Conservation (phyloP, 140 eudicot species). For the Stevia rebaudiana region DNA sequence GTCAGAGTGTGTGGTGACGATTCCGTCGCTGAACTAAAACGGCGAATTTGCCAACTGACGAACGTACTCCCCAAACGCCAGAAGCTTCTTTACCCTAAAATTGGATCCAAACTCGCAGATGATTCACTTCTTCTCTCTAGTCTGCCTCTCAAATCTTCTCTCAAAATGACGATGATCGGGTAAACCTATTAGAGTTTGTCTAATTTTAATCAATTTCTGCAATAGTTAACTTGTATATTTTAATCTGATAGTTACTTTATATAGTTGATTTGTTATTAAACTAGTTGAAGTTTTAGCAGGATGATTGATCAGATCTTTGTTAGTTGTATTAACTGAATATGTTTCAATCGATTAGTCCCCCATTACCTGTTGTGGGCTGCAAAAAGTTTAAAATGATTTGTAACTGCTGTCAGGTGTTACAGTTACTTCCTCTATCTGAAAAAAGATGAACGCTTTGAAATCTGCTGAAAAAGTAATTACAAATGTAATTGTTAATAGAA, state of each 20-base stretch:
- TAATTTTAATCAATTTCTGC: neutral
- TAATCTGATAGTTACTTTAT: neutral
- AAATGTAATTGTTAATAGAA: neutral
- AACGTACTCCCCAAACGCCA: conserved; percentile 92
- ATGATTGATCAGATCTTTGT: conserved; percentile 8
- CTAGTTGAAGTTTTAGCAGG: conserved; percentile 5
- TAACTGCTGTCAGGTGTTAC: neutral
- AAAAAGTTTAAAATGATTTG: neutral
- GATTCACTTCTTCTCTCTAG: conserved; percentile 64
- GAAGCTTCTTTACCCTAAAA: conserved; percentile 98
- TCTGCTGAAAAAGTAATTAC: conserved; percentile 1
- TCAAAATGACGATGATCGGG: conserved; percentile 99
- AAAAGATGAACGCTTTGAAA: neutral
- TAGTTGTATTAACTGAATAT: neutral
- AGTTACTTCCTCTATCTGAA: neutral
- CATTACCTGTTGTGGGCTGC: neutral
- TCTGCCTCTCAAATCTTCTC: conserved; percentile 77
- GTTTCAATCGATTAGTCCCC: neutral
- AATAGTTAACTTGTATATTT: neutral
- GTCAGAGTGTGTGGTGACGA: conserved; percentile 84
- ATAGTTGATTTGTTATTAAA: conserved; percentile 7
- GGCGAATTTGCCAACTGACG: conserved; percentile 78
- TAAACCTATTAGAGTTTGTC: conserved; percentile 18
- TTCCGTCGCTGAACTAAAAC: conserved; percentile 77
- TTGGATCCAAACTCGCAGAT: conserved; percentile 70